Conservation (phyloP, 768 basidiomycete species). For the Hericium coralloides region DNA sequence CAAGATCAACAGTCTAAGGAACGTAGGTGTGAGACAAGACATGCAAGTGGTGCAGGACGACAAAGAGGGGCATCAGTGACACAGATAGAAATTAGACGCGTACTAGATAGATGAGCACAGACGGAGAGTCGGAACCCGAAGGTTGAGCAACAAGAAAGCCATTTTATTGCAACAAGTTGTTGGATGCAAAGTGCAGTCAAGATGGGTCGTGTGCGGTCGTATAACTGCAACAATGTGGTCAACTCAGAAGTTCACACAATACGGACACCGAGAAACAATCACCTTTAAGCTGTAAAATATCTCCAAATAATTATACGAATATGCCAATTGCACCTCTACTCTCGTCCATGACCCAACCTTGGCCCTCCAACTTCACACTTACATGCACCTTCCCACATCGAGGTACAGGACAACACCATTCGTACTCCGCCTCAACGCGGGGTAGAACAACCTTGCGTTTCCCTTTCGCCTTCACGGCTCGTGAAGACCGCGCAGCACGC, state of each 20-base stretch:
- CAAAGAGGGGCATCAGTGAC: too few relatives aligned
- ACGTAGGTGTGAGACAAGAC: too few relatives aligned
- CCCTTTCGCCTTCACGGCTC: conserved; percentile 6
- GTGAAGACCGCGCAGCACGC: background rate
- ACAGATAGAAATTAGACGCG: too few relatives aligned
- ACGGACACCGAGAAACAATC: background rate
- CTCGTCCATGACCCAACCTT: conserved; percentile 14
- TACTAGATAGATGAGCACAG: too few relatives aligned
- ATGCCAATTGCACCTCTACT: conserved; percentile 10
- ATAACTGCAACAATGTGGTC: background rate
- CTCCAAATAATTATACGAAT: conserved; percentile 9
- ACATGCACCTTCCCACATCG: conserved; percentile 8
- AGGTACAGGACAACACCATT: conserved; percentile 13
- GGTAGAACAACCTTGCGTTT: conserved; percentile 11
- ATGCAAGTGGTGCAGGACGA: too few relatives aligned
- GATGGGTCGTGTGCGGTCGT: too few relatives aligned
- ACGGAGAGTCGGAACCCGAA: too few relatives aligned
- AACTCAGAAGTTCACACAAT: background rate
- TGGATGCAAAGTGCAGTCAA: too few relatives aligned
- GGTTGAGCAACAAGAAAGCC: too few relatives aligned
- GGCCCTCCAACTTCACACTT: conserved; percentile 8
- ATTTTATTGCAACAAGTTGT: too few relatives aligned
- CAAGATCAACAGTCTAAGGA: too few relatives aligned
- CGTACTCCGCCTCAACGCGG: conserved; percentile 7
- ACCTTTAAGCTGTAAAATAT: background rate